phyloP scores from a whole-genome alignment of 1,139 yeast genomes.

The Geotrichum carabidarum region DNA sequence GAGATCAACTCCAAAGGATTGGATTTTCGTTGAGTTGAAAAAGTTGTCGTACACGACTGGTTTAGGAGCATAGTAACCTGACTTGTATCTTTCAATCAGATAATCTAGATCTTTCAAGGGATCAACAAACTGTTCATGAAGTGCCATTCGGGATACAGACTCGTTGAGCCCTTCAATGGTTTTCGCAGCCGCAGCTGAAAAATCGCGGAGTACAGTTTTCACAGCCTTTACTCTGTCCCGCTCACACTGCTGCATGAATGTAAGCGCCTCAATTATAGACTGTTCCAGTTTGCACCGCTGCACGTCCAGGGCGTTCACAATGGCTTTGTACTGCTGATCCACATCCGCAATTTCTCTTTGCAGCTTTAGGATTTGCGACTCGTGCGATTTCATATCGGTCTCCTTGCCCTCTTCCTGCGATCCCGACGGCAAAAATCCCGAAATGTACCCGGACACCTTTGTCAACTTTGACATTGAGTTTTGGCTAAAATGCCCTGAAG shows the following conservation, averaged over 20 bases:
- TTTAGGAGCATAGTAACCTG: conserved; percentile 68
- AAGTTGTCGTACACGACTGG: conserved; percentile 69
- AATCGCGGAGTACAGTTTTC: conserved; percentile 63
- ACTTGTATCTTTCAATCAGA: conserved; percentile 55
- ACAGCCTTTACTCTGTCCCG: conserved; percentile 63
- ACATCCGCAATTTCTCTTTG: conserved; percentile 36
- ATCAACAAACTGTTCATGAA: conserved; percentile 55
- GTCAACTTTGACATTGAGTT: conserved; percentile 1
- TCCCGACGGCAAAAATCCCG: conserved; percentile 4
- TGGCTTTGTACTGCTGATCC: conserved; percentile 52
- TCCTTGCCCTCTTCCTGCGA: background rate
- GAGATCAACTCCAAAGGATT: conserved; percentile 78
- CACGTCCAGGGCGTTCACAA: conserved; percentile 55
- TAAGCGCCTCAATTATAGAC: conserved; percentile 56
- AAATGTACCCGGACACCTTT: conserved; percentile 14
- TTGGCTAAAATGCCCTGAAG: background rate
- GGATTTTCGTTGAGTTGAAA: conserved; percentile 50
- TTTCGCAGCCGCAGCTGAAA: conserved; percentile 50
- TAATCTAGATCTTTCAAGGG: conserved; percentile 59
- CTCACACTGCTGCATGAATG: conserved; percentile 73
- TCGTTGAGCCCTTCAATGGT: conserved; percentile 34
- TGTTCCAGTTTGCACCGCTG: conserved; percentile 69
- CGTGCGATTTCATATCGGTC: conserved; percentile 5
- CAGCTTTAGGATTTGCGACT: conserved; percentile 22
- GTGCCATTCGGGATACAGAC: conserved; percentile 45